Percentiles rank a stretch among this genome's conserved stretches.
Evolutionary conservation across 495 filamentous ascomycete species (phyloP).

Genomic region (Podospora conica): DNA sequence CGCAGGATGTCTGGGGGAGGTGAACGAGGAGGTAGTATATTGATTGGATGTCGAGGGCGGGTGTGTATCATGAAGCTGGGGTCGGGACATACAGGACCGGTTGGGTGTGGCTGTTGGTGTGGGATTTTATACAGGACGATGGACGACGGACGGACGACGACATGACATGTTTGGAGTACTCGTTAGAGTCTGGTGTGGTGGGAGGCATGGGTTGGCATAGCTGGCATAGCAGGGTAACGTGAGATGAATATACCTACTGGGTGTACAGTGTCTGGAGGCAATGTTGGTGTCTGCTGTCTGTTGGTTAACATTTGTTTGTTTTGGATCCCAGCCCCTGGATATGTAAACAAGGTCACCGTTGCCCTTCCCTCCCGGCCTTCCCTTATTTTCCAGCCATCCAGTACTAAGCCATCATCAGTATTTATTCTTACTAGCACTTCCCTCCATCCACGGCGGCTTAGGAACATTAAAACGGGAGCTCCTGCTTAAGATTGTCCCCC

Average conservation of each 20-base stretch:
- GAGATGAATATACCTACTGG: background rate
- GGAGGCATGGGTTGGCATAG: background rate
- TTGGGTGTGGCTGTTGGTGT: background rate
- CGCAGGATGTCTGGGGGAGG: constrained; percentile 10
- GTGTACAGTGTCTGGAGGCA: background rate
- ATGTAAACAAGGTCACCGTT: too few species aligned
- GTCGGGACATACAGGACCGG: background rate
- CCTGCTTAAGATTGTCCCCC: too few species aligned
- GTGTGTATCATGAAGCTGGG: background rate
- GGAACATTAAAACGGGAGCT: too few species aligned
- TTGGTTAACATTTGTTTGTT: too few species aligned
- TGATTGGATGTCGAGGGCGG: background rate
- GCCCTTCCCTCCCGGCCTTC: too few species aligned
- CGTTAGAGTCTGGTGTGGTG: background rate
- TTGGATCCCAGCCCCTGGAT: too few species aligned
- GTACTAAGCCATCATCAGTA: too few species aligned
- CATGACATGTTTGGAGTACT: background rate
- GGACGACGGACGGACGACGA: too few species aligned
- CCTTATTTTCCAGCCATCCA: too few species aligned
- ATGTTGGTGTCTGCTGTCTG: background rate
- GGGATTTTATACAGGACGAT: background rate
- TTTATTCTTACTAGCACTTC: too few species aligned
- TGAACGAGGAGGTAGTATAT: background rate
- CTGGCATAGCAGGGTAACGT: background rate
- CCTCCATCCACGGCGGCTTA: too few species aligned